These are phyloP conservation scores for Mortierella sp. DNA, from an alignment of 371 early-diverging fungal species.

Conservation along the genomic window DNA sequence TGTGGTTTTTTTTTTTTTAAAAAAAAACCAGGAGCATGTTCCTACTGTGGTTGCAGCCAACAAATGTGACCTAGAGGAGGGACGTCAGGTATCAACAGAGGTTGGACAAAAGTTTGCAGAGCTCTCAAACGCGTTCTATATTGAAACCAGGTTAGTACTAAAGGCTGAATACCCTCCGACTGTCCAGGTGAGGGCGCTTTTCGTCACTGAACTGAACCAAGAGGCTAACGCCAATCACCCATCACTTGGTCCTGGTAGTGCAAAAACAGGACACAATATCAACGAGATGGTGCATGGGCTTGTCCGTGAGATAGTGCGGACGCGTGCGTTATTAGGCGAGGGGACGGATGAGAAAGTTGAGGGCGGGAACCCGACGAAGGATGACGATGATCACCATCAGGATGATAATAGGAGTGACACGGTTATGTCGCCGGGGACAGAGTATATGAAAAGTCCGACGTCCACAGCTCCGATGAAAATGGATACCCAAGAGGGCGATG, in stretches of 20 bases:
- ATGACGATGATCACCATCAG: background rate
- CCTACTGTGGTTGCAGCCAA: slow-evolving; percentile 75
- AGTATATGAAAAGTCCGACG: slow-evolving; percentile 34
- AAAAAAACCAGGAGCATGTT: slow-evolving; percentile 55
- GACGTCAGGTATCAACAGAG: slow-evolving; percentile 58
- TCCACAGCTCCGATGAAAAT: slow-evolving; percentile 9
- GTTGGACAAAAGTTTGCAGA: slow-evolving; percentile 58
- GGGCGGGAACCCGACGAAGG: slow-evolving; percentile 5
- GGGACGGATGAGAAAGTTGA: background rate
- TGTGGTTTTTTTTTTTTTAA: background rate
- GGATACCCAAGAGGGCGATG: slow-evolving; percentile 10
- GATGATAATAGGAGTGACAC: background rate
- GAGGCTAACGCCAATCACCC: background rate
- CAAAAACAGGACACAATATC: slow-evolving; percentile 52
- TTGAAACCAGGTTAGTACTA: slow-evolving; percentile 61
- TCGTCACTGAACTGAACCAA: no score
- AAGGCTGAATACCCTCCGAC: no score
- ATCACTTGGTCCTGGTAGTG: slow-evolving; percentile 1
- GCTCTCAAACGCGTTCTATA: slow-evolving; percentile 53
- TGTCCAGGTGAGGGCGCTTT: no score
- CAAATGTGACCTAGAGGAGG: slow-evolving; percentile 68
- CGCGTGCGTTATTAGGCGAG: slow-evolving; percentile 5
- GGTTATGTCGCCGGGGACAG: background rate
- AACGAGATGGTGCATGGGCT: slow-evolving; percentile 41
- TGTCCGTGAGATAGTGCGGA: slow-evolving; percentile 33